Evolutionary conservation across 2,329 filamentous ascomycete genomes (phyloP), one percentile per base, ranked within the genome.

Genomic region (Curvularia sp.): DNA sequence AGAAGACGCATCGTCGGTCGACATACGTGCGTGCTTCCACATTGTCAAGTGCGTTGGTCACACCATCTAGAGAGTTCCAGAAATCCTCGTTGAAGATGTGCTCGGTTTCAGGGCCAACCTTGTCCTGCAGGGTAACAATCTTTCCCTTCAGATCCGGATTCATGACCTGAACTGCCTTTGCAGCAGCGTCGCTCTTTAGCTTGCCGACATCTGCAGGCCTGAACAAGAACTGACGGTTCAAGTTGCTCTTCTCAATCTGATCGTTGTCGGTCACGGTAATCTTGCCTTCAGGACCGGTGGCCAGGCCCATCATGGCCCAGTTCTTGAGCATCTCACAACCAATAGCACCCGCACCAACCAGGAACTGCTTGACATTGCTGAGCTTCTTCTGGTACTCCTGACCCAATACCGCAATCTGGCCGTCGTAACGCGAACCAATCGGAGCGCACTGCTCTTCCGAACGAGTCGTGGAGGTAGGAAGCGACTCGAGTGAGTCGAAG

Each of bases 251-350:
- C 81, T 99, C 95, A 69, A 99, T 99, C 54, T 93, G 93, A 74
- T 99, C 95, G 88, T 97, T 98, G 76, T 99, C 95, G 13, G 96
- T 98, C 49, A 99, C 91, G 58, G 83, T 92, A 71, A 99, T 96
- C 78, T 90, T 90, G 70, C 95, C 95, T 49, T 93, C 86, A 3
- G 92, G 91, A 4, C 95, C 95, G 46, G 91, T 91, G 44, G 90
- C 94, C 30, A 99, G 83, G 66, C 95, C 95, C 77, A 98, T 96
- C 93, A 99, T 96, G 35, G 96, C 94, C 93, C 95, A 99, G 79
- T 98, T 98, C 86, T 99, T 99, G 67, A 99, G 82, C 90, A 98
- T 99, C 76, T 99, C 95, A 74, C 95, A 99, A 46, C 95, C 95
- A 76, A 99, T 99, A 63, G 96, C 95, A 70, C 95, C 95, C 47